A percentile compares a stretch with the other conserved stretches of the same genome.
Evolutionary conservation across 306 rosid genomes (phyloP).

Genomic region (Trifolium pratense): DNA sequence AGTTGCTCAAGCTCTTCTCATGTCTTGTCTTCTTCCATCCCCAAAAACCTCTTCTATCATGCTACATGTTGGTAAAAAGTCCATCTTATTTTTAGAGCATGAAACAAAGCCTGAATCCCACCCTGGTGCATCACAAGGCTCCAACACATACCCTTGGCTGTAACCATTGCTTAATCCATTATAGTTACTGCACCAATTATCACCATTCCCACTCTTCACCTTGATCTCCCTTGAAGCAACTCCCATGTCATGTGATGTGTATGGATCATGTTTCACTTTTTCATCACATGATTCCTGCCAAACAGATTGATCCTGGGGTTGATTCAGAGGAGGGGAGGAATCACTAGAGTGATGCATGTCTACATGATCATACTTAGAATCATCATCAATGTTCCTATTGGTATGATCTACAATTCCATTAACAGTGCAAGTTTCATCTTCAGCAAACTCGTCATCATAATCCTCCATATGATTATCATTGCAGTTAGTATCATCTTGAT

Average conservation of each 20-base stretch:
- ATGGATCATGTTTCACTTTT: constrained; percentile 62
- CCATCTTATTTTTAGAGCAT: constrained; percentile 62
- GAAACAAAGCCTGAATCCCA: constrained; percentile 78
- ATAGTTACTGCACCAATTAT: constrained; percentile 55
- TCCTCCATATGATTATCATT: constrained; percentile 50
- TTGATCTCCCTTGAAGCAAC: constrained; percentile 47
- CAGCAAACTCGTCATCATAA: constrained; percentile 50
- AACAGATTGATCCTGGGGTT: constrained; percentile 41
- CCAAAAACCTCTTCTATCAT: constrained; percentile 93
- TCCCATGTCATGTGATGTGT: constrained; percentile 56
- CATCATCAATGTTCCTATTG: constrained; percentile 35
- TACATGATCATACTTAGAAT: constrained; percentile 37
- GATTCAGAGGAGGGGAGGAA: constrained; percentile 33
- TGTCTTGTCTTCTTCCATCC: constrained; percentile 62
- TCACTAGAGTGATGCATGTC: constrained; percentile 31
- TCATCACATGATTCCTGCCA: constrained; percentile 53
- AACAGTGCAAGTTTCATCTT: constrained; percentile 43
- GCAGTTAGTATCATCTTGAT: constrained; percentile 40
- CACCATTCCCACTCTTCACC: constrained; percentile 54
- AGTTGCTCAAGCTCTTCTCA: constrained; percentile 61
- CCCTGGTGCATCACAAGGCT: constrained; percentile 67
- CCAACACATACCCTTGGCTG: constrained; percentile 64
- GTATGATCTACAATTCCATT: constrained; percentile 35
- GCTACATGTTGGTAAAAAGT: constrained; percentile 79
- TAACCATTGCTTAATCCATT: constrained; percentile 53